phyloP scores from a whole-genome alignment of 139 green algal species.

The Bryopsis sp. region DNA sequence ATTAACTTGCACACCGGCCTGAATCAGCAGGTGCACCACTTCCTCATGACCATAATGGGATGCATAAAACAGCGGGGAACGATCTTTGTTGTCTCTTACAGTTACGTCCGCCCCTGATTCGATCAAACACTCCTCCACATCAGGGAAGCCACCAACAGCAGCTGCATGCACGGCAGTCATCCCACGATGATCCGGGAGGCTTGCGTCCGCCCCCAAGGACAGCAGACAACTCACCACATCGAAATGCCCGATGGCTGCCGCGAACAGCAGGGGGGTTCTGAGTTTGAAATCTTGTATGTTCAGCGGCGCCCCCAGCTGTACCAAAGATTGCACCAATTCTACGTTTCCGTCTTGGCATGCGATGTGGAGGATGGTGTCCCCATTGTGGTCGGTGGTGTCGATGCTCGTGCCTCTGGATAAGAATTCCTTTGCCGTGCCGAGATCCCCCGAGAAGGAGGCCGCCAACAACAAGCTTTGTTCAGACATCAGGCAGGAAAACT shows the following conservation, averaged over 20 bases:
- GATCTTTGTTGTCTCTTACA: background rate
- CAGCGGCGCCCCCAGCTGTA: background rate
- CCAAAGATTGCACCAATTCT: no score
- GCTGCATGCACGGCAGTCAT: conserved; percentile 35
- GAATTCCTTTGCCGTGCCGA: no score
- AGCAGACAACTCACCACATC: background rate
- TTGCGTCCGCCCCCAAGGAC: background rate
- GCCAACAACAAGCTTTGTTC: no score
- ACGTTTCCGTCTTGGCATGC: no score
- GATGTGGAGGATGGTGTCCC: no score
- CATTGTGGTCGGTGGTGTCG: no score
- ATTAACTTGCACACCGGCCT: background rate
- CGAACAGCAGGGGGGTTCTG: conserved; percentile 8
- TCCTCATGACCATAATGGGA: conserved; percentile 31
- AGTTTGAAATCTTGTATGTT: conserved; percentile 22
- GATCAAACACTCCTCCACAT: background rate
- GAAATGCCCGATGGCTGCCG: conserved; percentile 1
- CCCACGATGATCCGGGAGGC: conserved; percentile 21
- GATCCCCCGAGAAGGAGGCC: no score
- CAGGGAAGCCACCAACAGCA: conserved; percentile 31
- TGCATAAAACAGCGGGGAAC: conserved; percentile 19
- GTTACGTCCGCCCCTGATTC: background rate
- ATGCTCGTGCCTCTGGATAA: no score
- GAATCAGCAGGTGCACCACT: background rate
- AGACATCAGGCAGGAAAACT: no score